These are phyloP conservation scores for Pseudoperonospora humuli DNA, from an alignment of 352 stramenopile genomes.

Conservation along the genomic window DNA sequence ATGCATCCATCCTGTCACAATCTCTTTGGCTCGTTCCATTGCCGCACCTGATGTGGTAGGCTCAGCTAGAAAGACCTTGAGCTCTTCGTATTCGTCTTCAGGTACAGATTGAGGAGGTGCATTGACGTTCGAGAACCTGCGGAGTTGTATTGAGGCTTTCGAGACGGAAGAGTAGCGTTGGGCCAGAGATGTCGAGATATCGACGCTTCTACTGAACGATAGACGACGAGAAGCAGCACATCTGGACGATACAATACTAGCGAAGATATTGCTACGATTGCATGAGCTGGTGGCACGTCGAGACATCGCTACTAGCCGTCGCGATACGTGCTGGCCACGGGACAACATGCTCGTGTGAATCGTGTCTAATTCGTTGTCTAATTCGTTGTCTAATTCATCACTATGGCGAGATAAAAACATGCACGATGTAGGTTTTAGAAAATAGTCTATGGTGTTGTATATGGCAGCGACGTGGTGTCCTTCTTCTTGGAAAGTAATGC, in stretches of 20 bases:
- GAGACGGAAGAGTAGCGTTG: background rate
- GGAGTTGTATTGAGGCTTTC: conserved; percentile 6
- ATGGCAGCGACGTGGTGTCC: too few relatives aligned
- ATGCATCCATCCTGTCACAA: conserved; percentile 44
- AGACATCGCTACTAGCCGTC: conserved; percentile 18
- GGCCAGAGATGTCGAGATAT: background rate
- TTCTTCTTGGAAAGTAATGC: too few relatives aligned
- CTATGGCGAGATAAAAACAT: too few relatives aligned
- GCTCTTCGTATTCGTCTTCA: conserved; percentile 43
- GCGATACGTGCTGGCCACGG: conserved; percentile 6
- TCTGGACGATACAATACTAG: background rate
- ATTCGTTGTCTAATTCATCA: background rate
- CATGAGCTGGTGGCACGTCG: conserved; percentile 1
- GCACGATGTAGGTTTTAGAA: too few relatives aligned
- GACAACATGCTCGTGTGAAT: conserved; percentile 16
- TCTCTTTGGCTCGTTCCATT: conserved; percentile 28
- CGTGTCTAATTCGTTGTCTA: background rate
- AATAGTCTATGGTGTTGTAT: too few relatives aligned
- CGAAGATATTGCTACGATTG: background rate
- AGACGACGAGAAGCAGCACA: background rate
- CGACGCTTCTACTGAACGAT: conserved; percentile 3
- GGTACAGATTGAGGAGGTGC: conserved; percentile 17
- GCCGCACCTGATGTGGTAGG: conserved; percentile 27
- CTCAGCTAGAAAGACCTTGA: conserved; percentile 55
- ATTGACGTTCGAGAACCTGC: conserved; percentile 12